phyloP scores from a whole-genome alignment of 2,329 filamentous ascomycete genomes.

The Thelonectria rubi region DNA sequence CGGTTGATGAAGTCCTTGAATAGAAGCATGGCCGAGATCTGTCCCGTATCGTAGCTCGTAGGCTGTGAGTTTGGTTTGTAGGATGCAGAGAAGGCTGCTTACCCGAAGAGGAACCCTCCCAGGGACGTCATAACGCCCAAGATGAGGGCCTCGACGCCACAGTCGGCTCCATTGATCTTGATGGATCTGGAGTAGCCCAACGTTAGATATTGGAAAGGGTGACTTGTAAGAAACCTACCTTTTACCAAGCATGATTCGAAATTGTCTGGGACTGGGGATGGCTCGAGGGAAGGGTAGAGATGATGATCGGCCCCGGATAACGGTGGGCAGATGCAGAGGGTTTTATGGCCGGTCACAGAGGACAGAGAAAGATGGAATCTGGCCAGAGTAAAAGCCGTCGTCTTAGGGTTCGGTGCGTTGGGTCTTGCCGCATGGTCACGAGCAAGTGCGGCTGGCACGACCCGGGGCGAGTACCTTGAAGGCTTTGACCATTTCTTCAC shows the following conservation, averaged over 20 bases:
- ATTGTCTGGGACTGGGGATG: constrained; percentile 34
- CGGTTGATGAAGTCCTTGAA: constrained; percentile 64
- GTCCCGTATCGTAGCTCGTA: constrained; percentile 70
- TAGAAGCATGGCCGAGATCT: constrained; percentile 62
- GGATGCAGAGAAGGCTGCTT: too few relatives aligned
- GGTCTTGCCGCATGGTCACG: background rate
- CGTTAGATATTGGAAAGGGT: constrained; percentile 14
- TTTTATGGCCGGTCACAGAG: constrained; percentile 25
- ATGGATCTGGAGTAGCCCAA: constrained; percentile 45
- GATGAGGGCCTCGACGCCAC: constrained; percentile 52
- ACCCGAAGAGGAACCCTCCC: constrained; percentile 67
- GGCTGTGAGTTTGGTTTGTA: too few relatives aligned
- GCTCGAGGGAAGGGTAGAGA: constrained; percentile 12
- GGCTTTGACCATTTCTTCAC: constrained; percentile 22
- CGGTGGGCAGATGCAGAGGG: constrained; percentile 31
- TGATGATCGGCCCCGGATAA: background rate
- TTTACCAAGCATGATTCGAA: constrained; percentile 32
- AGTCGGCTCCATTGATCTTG: constrained; percentile 54
- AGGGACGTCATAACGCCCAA: constrained; percentile 64
- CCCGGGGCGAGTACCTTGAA: constrained; percentile 11
- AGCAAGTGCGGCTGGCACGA: constrained; percentile 7
- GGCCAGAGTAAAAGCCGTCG: background rate
- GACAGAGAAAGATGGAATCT: background rate
- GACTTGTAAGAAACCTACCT: constrained; percentile 23
- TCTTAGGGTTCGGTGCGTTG: background rate